phyloP scores from a whole-genome alignment of 768 basidiomycete species.

The Leccinum fibrillosum region DNA sequence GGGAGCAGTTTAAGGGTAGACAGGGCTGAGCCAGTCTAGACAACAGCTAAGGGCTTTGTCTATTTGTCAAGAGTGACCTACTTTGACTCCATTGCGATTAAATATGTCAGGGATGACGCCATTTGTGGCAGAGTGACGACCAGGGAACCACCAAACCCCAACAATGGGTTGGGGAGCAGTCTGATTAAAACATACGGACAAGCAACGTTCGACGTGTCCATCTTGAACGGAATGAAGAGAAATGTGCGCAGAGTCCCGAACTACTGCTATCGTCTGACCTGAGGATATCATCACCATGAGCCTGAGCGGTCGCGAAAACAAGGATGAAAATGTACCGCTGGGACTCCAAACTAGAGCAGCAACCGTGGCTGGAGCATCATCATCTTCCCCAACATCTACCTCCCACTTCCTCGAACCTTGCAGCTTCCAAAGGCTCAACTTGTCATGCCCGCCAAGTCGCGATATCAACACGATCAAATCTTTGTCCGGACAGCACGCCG shows the following conservation, averaged over 20 bases:
- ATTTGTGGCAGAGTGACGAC: conserved; percentile 38
- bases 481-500: conserved; percentile 84
- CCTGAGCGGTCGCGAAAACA: neutral
- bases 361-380: conserved; percentile 45
- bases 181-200: conserved; percentile 35
- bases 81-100: conserved; percentile 61
- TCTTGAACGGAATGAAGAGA: conserved; percentile 79
- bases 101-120: conserved; percentile 72
- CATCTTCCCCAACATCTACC: conserved; percentile 54
- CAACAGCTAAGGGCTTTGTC: conserved; percentile 7
- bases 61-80: conserved; percentile 31
- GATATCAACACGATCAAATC: conserved; percentile 70
- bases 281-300: conserved; percentile 9
- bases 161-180: conserved; percentile 32
- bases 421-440: conserved; percentile 76
- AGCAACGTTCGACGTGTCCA: conserved; percentile 51
- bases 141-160: conserved; percentile 73
- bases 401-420: conserved; percentile 83
- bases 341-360: conserved; percentile 77
- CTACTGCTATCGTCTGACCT: conserved; percentile 72
- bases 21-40: conserved; percentile 74
- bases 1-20: conserved; percentile 68
- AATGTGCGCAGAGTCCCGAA: conserved; percentile 64
- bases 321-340: conserved; percentile 49
- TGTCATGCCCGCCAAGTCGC: conserved; percentile 63